Evolutionary conservation across 176 grass and related monocot species (phyloP).

Genomic region (Areca catechu): DNA sequence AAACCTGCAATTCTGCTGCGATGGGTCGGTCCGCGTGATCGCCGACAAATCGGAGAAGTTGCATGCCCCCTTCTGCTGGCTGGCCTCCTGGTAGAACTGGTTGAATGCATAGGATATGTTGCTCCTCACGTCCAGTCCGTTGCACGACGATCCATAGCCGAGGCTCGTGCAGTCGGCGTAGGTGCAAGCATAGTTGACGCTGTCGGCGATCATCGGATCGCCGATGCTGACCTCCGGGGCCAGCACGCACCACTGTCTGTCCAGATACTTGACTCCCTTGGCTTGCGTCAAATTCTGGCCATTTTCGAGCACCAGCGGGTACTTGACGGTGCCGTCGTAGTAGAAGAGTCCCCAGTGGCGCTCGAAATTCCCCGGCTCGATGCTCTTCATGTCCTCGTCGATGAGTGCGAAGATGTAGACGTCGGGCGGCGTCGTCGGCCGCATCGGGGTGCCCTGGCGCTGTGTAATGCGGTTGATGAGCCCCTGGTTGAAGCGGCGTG

Average conservation of each 20-base stretch:
- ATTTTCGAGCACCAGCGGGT: conserved; percentile 28
- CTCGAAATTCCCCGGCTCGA: conserved; percentile 82
- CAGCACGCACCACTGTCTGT: conserved; percentile 71
- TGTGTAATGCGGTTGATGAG: conserved; percentile 58
- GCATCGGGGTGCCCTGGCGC: conserved; percentile 60
- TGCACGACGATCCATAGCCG: conserved; percentile 56
- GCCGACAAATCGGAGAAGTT: conserved; percentile 52
- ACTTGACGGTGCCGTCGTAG: conserved; percentile 83
- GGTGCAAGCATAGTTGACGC: conserved; percentile 49
- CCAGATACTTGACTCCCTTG: conserved; percentile 65
- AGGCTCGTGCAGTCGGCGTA: conserved; percentile 90
- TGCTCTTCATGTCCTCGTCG: conserved; percentile 89
- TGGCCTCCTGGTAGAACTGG: conserved; percentile 63
- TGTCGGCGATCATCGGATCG: conserved; percentile 26
- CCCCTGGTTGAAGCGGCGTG: conserved; percentile 77
- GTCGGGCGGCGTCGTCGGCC: conserved; percentile 45
- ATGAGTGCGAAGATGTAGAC: conserved; percentile 84
- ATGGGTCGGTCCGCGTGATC: conserved; percentile 60
- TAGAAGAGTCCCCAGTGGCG: conserved; percentile 96
- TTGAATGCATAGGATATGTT: conserved; percentile 93
- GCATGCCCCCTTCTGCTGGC: conserved; percentile 58
- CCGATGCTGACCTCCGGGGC: conserved; percentile 27
- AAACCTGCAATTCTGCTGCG: conserved; percentile 56
- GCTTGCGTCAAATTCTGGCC: conserved; percentile 39
- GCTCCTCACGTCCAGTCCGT: conserved; percentile 33